Evolutionary conservation across 2,329 filamentous ascomycete genomes (phyloP).

Genomic region (Pseudopithomyces maydicus): DNA sequence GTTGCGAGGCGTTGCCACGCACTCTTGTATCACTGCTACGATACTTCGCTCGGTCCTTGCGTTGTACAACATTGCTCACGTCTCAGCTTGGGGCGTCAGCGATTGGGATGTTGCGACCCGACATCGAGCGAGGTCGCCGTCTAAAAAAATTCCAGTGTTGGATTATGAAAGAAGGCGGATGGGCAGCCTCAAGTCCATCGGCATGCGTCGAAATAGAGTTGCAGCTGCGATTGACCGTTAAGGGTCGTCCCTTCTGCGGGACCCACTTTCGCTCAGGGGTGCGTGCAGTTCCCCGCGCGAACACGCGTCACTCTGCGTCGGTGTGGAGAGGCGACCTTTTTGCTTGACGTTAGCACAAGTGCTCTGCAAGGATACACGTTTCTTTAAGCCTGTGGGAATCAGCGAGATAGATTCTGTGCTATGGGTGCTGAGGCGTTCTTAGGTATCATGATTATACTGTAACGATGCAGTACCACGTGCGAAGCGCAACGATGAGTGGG

Average conservation of each 20-base stretch:
- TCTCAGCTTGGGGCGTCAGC: no score
- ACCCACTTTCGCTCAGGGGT: constrained; percentile 6
- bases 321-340: neutral
- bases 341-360: neutral
- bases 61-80: no score
- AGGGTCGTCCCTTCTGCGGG: neutral
- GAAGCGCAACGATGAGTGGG: no score
- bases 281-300: neutral
- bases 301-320: constrained; percentile 4
- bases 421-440: no score
- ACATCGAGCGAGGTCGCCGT: neutral
- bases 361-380: neutral
- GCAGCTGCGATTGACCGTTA: constrained; percentile 5
- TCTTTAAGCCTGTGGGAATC: no score
- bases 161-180: neutral
- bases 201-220: constrained; percentile 7
- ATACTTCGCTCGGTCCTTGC: no score
- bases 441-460: no score
- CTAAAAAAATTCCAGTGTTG: neutral
- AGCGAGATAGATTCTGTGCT: no score
- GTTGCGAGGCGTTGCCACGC: neutral
- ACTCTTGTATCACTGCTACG: no score
- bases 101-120: no score
- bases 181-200: neutral
- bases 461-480: no score